Evolutionary conservation across 2,329 filamentous ascomycete genomes (phyloP).

Genomic region (Metarhizium rileyi): DNA sequence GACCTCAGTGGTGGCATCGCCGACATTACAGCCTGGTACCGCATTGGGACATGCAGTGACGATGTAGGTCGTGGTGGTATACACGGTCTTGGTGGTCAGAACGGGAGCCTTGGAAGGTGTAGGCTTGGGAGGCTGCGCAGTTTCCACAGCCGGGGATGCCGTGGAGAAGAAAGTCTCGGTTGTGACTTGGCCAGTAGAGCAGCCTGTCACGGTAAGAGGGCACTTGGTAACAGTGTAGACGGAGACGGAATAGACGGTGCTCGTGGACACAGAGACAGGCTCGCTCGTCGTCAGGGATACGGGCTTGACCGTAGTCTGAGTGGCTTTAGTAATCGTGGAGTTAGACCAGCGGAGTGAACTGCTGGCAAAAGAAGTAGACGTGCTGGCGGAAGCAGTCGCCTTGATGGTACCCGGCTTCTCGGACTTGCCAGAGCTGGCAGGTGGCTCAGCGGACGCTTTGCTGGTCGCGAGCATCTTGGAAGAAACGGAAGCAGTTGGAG

Average conservation of each 20-base stretch:
- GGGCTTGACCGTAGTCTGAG: neutral
- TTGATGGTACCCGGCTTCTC: neutral
- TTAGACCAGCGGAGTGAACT: conserved; percentile 6
- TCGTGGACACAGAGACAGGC: conserved; percentile 9
- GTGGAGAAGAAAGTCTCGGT: conserved; percentile 36
- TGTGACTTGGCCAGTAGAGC: conserved; percentile 25
- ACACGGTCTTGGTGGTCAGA: conserved; percentile 30
- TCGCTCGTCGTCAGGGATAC: conserved; percentile 14
- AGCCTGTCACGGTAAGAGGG: conserved; percentile 31
- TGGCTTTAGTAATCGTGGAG: conserved; percentile 5
- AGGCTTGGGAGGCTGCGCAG: conserved; percentile 9
- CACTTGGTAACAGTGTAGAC: conserved; percentile 48
- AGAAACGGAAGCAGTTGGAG: neutral
- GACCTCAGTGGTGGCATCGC: conserved; percentile 23
- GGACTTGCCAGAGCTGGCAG: neutral
- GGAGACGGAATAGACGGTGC: conserved; percentile 29
- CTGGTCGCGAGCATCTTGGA: neutral
- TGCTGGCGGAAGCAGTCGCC: neutral
- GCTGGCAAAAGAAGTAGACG: neutral
- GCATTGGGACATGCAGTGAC: conserved; percentile 43
- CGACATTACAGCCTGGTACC: conserved; percentile 38
- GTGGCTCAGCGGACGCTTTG: neutral
- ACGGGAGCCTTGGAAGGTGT: conserved; percentile 10
- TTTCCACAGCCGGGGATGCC: conserved; percentile 27
- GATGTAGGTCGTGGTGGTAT: conserved; percentile 42